Base-by-base conservation (phyloP, 257 asterid species). In the Lantana camara region DNA sequence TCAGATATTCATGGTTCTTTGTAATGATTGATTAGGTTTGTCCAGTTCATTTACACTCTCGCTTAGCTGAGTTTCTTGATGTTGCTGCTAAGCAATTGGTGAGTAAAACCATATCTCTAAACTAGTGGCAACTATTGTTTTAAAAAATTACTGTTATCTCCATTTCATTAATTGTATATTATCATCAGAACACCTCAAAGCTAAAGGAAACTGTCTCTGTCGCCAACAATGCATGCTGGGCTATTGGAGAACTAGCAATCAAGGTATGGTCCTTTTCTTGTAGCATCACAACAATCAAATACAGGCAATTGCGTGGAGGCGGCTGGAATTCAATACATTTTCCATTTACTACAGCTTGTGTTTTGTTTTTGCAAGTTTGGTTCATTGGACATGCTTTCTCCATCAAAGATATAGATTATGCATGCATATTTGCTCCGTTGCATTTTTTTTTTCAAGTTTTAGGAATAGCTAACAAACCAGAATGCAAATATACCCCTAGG, bases 141-240 rank as follows among this genome's bases (percentile, higher is more conserved):
- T 17, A 19, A 4, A 21, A 32, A 15, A 13, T 51, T 74, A 27
- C 37, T 51, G 44, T 63, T 57, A 52, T 49, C 34, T 17, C 67
- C 42, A 57, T 69, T 64, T 60, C 34, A 22, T 24, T 53, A 27
- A n/a, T 21, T 51, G 23, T 57, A 16, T 63, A 66, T 34, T 68
- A 77, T 66, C 41, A 50, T 42, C 96, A 94, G 98, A 79, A 72
- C 76, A 68, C 88, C 32, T 74, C 88, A 21, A 84, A 86, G 90
- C 85, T 91, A 79, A 94, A 86, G 78, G 99, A 88, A 63, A 86
- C 89, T 47, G 74, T 88, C 60, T 91, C 99, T 64, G 98, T 88
- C 54, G 99, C 98, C 74, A 94, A 94, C 70, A 94, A 94, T 79
- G 99, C 99, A 53, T 94, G 99, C 72, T 94, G 99, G 99, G 99